A percentile compares a stretch with the other conserved stretches of the same genome.
Conservation (phyloP, 306 rosid genomes). For the Pterocarpus santalinus region DNA sequence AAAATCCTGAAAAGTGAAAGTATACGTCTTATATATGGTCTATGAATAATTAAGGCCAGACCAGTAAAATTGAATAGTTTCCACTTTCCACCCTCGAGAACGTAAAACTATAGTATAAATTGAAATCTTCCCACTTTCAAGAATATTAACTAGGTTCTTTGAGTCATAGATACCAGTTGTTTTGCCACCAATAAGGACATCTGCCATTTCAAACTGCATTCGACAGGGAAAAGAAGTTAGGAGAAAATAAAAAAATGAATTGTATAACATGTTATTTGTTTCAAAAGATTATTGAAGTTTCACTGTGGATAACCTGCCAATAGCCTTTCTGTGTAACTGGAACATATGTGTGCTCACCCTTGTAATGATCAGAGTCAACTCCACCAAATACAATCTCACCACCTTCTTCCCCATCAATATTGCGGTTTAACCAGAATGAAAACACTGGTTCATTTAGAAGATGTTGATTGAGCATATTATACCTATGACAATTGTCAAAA, state of each 20-base stretch:
- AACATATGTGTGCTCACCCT: conserved; percentile 55
- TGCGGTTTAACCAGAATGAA: conserved; percentile 57
- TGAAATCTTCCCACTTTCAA: no score
- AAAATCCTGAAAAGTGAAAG: conserved; percentile 43
- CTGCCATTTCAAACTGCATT: conserved; percentile 53
- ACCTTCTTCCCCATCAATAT: conserved; percentile 47
- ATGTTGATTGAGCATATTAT: conserved; percentile 49
- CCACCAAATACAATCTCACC: conserved; percentile 58
- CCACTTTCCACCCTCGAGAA: no score
- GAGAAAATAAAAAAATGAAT: not conserved
- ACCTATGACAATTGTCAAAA: conserved; percentile 28
- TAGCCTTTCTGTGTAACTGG: conserved; percentile 54
- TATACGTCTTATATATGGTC: not conserved
- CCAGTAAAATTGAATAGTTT: no score
- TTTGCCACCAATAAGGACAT: conserved; percentile 46
- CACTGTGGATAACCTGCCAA: conserved; percentile 49
- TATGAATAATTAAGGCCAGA: no score
- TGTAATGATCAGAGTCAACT: conserved; percentile 52
- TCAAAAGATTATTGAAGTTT: not conserved
- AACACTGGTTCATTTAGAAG: conserved; percentile 50
- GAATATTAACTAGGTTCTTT: not conserved
- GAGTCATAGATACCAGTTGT: conserved; percentile 48
- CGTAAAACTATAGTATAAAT: no score
- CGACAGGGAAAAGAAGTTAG: no score
- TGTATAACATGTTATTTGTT: not conserved